Evolutionary conservation across 2,329 filamentous ascomycete species (phyloP).

Genomic region (Fusarium denticulatum): DNA sequence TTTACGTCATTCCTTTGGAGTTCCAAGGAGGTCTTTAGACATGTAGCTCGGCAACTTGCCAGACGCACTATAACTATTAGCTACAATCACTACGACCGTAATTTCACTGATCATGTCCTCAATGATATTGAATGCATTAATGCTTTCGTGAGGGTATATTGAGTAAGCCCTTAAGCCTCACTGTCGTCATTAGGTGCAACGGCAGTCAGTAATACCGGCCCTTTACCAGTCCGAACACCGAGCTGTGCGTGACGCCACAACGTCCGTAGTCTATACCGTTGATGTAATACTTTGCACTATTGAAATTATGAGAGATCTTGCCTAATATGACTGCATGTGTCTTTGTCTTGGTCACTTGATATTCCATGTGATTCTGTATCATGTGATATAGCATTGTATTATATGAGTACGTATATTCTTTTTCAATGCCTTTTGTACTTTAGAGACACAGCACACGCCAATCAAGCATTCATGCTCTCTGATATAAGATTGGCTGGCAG

Average conservation of each 20-base stretch:
- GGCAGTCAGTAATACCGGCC: neutral
- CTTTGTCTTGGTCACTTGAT: neutral
- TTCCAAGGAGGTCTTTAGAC: neutral
- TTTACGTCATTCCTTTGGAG: neutral
- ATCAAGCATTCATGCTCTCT: fast-evolving
- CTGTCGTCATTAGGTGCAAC: neutral
- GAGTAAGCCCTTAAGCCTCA: neutral
- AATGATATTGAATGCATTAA: fast-evolving
- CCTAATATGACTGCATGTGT: fast-evolving
- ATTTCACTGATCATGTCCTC: fast-evolving
- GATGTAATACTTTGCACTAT: fast-evolving
- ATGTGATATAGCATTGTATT: neutral
- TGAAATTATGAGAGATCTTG: fast-evolving
- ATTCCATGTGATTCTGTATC: neutral
- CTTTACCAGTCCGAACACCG: neutral
- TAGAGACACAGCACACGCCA: too few relatives aligned
- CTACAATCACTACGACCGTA: fast-evolving
- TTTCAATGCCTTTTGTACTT: too few relatives aligned
- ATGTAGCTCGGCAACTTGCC: neutral
- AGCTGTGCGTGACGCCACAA: neutral
- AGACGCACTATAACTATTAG: neutral
- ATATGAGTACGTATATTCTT: too few relatives aligned
- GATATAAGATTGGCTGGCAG: neutral
- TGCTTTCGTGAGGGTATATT: neutral
- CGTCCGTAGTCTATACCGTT: too few relatives aligned